Percentiles rank a stretch among this genome's conserved stretches.
phyloP scores from a whole-genome alignment of 1,284 basidiomycete species.

The Irpex sp. region DNA sequence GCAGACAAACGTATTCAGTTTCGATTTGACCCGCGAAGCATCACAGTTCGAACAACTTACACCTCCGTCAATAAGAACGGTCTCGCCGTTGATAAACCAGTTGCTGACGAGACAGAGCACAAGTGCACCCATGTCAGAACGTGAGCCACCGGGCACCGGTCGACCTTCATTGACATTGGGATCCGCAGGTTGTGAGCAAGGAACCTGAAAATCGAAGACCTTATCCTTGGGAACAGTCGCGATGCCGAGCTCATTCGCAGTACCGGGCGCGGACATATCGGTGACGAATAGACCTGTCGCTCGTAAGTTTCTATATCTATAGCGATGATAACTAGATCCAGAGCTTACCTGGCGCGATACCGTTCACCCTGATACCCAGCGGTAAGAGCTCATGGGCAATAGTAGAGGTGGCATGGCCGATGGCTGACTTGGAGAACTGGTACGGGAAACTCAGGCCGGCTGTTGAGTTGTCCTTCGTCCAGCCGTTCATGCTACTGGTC shows the following conservation, averaged over 20 bases:
- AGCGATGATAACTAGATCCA: background rate
- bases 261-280: conserved; percentile 31
- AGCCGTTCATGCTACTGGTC: conserved; percentile 52
- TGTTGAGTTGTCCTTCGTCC: conserved; percentile 47
- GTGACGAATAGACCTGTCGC: conserved; percentile 29
- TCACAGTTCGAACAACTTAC: conserved; percentile 28
- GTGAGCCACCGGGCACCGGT: conserved; percentile 26
- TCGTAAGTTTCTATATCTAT: background rate
- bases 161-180: conserved; percentile 5
- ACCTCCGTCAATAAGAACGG: conserved; percentile 49
- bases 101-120: conserved; percentile 45
- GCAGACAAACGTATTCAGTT: background rate
- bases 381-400: conserved; percentile 50
- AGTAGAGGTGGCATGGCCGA: conserved; percentile 44
- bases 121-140: conserved; percentile 41
- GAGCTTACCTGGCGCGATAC: conserved; percentile 42
- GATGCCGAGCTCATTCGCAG: conserved; percentile 29
- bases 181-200: conserved; percentile 8
- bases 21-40: background rate
- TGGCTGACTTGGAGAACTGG: conserved; percentile 47
- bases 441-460: conserved; percentile 41
- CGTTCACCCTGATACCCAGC: conserved; percentile 53
- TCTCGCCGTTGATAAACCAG: conserved; percentile 49
- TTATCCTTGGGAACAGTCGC: conserved; percentile 16
- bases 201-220: conserved; percentile 7